Base-by-base conservation (phyloP, 2,329 filamentous ascomycete genomes). In the Metarhizium guizhouense region DNA sequence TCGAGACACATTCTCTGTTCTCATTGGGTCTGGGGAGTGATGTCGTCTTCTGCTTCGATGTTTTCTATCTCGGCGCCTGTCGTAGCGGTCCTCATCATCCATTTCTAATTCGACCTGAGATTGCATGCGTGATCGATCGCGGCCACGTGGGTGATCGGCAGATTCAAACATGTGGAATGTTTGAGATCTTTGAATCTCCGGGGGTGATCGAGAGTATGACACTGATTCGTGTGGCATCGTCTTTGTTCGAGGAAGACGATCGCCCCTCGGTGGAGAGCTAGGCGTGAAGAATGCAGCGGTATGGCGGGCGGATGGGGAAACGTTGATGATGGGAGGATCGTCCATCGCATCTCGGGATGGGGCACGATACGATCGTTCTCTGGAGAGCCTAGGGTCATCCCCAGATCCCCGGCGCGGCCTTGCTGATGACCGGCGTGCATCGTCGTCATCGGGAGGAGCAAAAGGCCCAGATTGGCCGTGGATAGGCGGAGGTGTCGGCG, bases 71-170 rank as follows among this genome's bases (percentile, higher is more conserved):
- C 63, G 63, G 8, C 61, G 62, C 18, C 64, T 64, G 10, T 68
- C 66, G 20, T 70, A 65, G 25, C 25, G 25, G 1, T 72, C 71
- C 13, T 72, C 70, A 0, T 64, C 66, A 5, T 74, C 72, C 3
- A 59, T 65, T 4, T 71, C 66, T 3, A 67, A 67, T 10, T 64
- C 61, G 14, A 67, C 63, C 57, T 75, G 72, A 6, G 72, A 34
- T 7, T 73, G 68, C 60, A 67, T 60, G 48, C 68, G 68, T 11
- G 70, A 72, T 16, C 72, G 71, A 34, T 63, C 63, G 30, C 72
- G 72, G 7, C 72, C 72, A 5, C 71, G 71, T 6, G 63, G 58
- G 10, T 68, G 64, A 1, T 60, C 64, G 2, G 58, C 34, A 2
- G 56, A 25, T 2, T 68, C 66, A 48, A 65, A 65, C 0, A 43